These are phyloP conservation scores for Sistotremastrum niveocremeum DNA, from an alignment of 768 basidiomycete genomes.

Conservation along the genomic window DNA sequence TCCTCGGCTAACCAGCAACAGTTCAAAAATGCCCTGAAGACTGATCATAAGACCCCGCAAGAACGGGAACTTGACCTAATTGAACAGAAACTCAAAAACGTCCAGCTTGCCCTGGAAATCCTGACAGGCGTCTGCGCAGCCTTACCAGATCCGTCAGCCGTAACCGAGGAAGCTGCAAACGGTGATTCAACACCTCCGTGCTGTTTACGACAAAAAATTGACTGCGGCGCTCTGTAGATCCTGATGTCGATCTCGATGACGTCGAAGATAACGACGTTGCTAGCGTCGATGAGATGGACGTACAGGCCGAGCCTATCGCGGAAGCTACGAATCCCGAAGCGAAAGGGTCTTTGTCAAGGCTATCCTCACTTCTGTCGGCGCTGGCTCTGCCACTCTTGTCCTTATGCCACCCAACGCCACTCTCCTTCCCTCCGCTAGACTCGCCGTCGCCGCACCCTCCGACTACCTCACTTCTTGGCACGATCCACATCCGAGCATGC, in stretches of 20 bases:
- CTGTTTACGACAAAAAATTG: not conserved
- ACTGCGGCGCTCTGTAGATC: constrained; percentile 17
- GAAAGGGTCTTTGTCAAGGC: constrained; percentile 15
- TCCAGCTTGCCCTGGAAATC: constrained; percentile 78
- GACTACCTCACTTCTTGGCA: constrained; percentile 72
- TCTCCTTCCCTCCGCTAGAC: constrained; percentile 71
- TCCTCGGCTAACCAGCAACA: constrained; percentile 43
- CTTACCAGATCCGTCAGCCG: constrained; percentile 59
- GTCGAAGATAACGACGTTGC: constrained; percentile 22
- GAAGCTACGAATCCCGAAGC: constrained; percentile 17
- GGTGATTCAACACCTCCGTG: not conserved
- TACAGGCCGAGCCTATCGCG: constrained; percentile 22
- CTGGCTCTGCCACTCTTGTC: constrained; percentile 57
- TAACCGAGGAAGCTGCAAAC: constrained; percentile 16
- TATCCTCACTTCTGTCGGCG: constrained; percentile 36
- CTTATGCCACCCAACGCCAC: constrained; percentile 57
- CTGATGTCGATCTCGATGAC: constrained; percentile 10
- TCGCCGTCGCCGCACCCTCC: constrained; percentile 71
- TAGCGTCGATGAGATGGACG: constrained; percentile 29
- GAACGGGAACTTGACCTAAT: constrained; percentile 62
- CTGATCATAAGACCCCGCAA: constrained; percentile 58
- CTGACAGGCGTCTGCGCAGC: constrained; percentile 81
- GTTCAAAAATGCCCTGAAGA: constrained; percentile 52
- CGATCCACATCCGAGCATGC: constrained; percentile 72
- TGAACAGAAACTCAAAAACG: constrained; percentile 57